Conservation (phyloP, 2,329 filamentous ascomycete species). For the Colletotrichum musae region DNA sequence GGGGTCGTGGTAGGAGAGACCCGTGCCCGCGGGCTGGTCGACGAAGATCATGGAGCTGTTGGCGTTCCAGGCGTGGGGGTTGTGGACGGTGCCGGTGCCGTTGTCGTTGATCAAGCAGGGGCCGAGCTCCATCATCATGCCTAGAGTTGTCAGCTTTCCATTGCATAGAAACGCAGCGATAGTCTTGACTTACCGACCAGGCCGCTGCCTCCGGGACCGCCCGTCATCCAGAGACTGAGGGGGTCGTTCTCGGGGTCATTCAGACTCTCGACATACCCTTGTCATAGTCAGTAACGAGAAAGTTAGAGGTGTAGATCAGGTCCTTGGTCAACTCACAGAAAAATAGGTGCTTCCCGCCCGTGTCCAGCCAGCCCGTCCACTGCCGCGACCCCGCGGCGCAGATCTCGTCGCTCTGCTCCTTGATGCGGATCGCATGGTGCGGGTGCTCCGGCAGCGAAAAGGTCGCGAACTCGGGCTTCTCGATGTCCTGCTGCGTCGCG, state of each 20-base stretch:
- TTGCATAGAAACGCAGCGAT: rapidly evolving
- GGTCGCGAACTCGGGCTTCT: slow-evolving; percentile 27
- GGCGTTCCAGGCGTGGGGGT: slow-evolving; percentile 41
- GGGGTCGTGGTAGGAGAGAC: slow-evolving; percentile 62
- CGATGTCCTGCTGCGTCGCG: slow-evolving; percentile 19
- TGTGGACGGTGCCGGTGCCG: slow-evolving; percentile 37
- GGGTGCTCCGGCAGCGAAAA: slow-evolving; percentile 40
- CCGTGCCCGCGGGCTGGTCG: slow-evolving; percentile 70
- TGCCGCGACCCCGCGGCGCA: slow-evolving; percentile 47
- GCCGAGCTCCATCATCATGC: slow-evolving; percentile 40
- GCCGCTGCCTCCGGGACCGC: slow-evolving; percentile 70
- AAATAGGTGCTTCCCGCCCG: slow-evolving; percentile 43
- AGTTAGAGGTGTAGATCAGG: background rate
- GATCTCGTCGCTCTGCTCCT: slow-evolving; percentile 45
- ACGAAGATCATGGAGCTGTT: slow-evolving; percentile 58
- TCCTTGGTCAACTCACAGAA: slow-evolving; percentile 35
- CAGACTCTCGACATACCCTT: slow-evolving; percentile 49
- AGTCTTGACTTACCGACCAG: slow-evolving; percentile 56
- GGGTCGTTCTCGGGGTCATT: slow-evolving; percentile 47
- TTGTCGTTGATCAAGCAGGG: slow-evolving; percentile 40
- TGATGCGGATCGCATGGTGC: slow-evolving; percentile 45
- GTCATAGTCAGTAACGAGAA: background rate
- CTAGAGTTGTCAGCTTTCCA: background rate
- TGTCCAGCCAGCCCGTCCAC: slow-evolving; percentile 48
- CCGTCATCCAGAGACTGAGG: slow-evolving; percentile 71